phyloP scores from a whole-genome alignment of 164 flowering plant species.

The Chimonanthus salicifolius region DNA sequence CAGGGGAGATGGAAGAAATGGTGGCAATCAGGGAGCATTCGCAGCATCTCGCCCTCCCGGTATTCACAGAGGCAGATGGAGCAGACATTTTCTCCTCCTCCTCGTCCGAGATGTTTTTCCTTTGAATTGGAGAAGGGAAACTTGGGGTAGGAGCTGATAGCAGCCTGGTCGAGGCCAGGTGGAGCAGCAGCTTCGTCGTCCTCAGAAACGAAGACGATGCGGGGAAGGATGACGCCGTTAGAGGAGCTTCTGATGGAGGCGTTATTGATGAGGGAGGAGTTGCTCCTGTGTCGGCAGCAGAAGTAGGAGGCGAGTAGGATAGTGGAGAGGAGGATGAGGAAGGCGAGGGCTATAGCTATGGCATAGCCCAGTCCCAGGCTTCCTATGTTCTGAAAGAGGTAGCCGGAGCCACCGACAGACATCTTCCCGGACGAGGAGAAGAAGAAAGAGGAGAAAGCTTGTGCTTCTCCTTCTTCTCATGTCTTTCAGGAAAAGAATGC shows the following conservation, averaged over 20 bases:
- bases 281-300: slow-evolving; percentile 20
- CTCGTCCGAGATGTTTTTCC: slow-evolving; percentile 7
- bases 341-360: slow-evolving; percentile 41
- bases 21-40: slow-evolving; percentile 92
- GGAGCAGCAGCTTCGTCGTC: slow-evolving; percentile 21
- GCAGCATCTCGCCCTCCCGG: slow-evolving; percentile 73
- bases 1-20: slow-evolving; percentile 73
- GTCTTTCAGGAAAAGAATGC: too few species aligned
- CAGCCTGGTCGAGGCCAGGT: slow-evolving; percentile 36
- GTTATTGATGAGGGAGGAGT: neutral
- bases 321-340: slow-evolving; percentile 43
- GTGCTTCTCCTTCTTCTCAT: too few species aligned
- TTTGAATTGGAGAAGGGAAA: slow-evolving; percentile 32
- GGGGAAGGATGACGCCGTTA: slow-evolving; percentile 32
- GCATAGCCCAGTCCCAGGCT: slow-evolving; percentile 44
- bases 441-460: too few species aligned
- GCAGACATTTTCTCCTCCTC: slow-evolving; percentile 28
- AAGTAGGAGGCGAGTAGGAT: slow-evolving; percentile 40
- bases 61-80: slow-evolving; percentile 82
- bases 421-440: too few species aligned
- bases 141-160: slow-evolving; percentile 46
- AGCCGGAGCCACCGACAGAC: neutral
- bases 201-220: slow-evolving; percentile 49
- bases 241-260: neutral
- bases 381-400: slow-evolving; percentile 17